phyloP scores from a whole-genome alignment of 768 basidiomycete species.

The Clitopilus hobsonii region DNA sequence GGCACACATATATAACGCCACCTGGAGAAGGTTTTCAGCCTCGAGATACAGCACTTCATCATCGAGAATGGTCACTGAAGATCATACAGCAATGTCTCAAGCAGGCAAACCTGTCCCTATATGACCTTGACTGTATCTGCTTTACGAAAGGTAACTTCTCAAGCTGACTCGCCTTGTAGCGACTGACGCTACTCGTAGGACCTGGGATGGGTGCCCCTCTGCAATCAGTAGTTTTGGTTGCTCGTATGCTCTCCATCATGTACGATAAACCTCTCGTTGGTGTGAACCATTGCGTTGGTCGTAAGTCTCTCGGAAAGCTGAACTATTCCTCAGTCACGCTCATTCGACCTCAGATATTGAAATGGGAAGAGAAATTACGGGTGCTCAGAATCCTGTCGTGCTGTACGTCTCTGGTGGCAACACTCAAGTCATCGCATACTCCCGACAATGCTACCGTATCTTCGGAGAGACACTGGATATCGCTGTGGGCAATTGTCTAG shows the following conservation, averaged over 20 bases:
- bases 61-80: constrained; percentile 85
- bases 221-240: constrained; percentile 91
- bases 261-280: constrained; percentile 91
- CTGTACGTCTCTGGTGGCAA: constrained; percentile 99
- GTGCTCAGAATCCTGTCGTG: constrained; percentile 92
- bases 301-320: constrained; percentile 42
- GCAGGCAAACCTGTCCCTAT: constrained; percentile 63
- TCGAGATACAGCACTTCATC: constrained; percentile 91
- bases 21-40: constrained; percentile 98
- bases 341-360: constrained; percentile 73
- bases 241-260: constrained; percentile 83
- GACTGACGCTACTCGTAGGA: constrained; percentile 39
- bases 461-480: constrained; percentile 99
- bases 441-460: constrained; percentile 93
- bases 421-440: constrained; percentile 99
- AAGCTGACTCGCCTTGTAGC: background rate
- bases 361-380: constrained; percentile 95
- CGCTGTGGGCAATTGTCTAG: constrained; percentile 98
- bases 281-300: constrained; percentile 99
- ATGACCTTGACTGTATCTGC: constrained; percentile 90
- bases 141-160: constrained; percentile 83
- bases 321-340: background rate
- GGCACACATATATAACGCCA: constrained; percentile 99
- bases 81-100: constrained; percentile 76
- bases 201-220: constrained; percentile 99